Evolutionary conservation across 2,329 filamentous ascomycete species (phyloP).

Genomic region (Colletotrichum trifolii): DNA sequence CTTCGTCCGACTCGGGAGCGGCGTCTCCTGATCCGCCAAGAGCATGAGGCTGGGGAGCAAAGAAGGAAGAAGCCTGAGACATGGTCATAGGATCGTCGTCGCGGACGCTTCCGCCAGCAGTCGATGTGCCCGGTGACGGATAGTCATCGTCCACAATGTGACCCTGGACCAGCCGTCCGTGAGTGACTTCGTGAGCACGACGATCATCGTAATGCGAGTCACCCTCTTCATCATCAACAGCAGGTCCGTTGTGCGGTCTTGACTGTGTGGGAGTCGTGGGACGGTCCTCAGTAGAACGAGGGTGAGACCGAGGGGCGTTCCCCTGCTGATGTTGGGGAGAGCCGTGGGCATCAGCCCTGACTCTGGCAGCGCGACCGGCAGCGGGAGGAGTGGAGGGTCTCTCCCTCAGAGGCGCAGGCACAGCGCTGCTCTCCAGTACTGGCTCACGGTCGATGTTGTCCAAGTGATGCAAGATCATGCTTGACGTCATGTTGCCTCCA

Average conservation of each 20-base stretch:
- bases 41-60: slow-evolving; percentile 76
- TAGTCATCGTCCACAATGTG: slow-evolving; percentile 96
- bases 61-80: slow-evolving; percentile 83
- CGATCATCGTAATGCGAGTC: slow-evolving; percentile 77
- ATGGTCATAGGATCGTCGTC: slow-evolving; percentile 86
- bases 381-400: slow-evolving; percentile 33
- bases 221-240: slow-evolving; percentile 46
- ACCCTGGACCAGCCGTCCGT: slow-evolving; percentile 89
- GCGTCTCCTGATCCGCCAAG: slow-evolving; percentile 88
- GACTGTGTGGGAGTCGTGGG: slow-evolving; percentile 32
- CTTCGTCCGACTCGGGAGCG: slow-evolving; percentile 86
- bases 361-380: slow-evolving; percentile 19
- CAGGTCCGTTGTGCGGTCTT: slow-evolving; percentile 18
- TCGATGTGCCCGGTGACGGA: slow-evolving; percentile 79
- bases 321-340: slow-evolving; percentile 29
- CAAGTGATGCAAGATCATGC: slow-evolving; percentile 78
- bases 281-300: slow-evolving; percentile 38
- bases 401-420: slow-evolving; percentile 40
- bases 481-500: slow-evolving; percentile 76
- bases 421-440: slow-evolving; percentile 49
- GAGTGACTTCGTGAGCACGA: slow-evolving; percentile 88
- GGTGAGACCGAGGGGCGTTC: slow-evolving; percentile 38
- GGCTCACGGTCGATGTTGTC: slow-evolving; percentile 67
- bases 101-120: slow-evolving; percentile 71
- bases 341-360: slow-evolving; percentile 33